phyloP scores from a whole-genome alignment of 257 asterid genomes.

The Ehretia macrophylla region DNA sequence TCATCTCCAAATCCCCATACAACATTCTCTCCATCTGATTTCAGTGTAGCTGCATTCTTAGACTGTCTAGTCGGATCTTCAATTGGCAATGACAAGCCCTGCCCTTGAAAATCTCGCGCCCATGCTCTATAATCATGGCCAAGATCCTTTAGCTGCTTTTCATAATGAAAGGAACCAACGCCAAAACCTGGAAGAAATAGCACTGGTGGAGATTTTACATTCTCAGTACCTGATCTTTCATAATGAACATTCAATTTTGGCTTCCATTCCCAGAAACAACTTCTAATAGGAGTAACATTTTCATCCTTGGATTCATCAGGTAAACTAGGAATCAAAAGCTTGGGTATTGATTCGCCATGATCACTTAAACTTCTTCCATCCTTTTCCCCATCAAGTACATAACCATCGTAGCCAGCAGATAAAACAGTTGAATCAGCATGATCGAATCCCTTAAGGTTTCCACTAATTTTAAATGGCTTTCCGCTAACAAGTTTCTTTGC shows the following conservation, averaged over 20 bases:
- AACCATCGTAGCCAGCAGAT: slow-evolving; percentile 34
- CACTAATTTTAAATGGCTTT: slow-evolving; percentile 17
- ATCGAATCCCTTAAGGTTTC: slow-evolving; percentile 33
- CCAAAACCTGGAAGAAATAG: slow-evolving; percentile 97
- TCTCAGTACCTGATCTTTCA: slow-evolving; percentile 69
- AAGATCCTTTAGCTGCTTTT: slow-evolving; percentile 85
- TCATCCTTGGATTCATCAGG: slow-evolving; percentile 57
- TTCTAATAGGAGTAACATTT: slow-evolving; percentile 43
- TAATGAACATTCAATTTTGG: slow-evolving; percentile 76
- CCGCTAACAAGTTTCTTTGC: slow-evolving; percentile 20
- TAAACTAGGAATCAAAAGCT: slow-evolving; percentile 70
- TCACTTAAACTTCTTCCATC: slow-evolving; percentile 25
- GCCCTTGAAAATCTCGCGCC: slow-evolving; percentile 91
- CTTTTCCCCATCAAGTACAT: slow-evolving; percentile 48
- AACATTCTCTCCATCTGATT: slow-evolving; percentile 31
- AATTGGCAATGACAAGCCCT: slow-evolving; percentile 76
- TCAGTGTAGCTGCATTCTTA: slow-evolving; percentile 19
- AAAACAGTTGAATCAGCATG: slow-evolving; percentile 34
- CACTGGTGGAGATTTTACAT: slow-evolving; percentile 65
- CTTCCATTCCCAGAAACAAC: slow-evolving; percentile 85
- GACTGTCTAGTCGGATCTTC: slow-evolving; percentile 69
- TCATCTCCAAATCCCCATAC: slow-evolving; percentile 93
- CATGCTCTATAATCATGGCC: slow-evolving; percentile 75
- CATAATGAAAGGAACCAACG: slow-evolving; percentile 92
- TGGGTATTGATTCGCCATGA: slow-evolving; percentile 39